Evolutionary conservation across 2,329 filamentous ascomycete species (phyloP).

Genomic region (Domatiomyces globalis): DNA sequence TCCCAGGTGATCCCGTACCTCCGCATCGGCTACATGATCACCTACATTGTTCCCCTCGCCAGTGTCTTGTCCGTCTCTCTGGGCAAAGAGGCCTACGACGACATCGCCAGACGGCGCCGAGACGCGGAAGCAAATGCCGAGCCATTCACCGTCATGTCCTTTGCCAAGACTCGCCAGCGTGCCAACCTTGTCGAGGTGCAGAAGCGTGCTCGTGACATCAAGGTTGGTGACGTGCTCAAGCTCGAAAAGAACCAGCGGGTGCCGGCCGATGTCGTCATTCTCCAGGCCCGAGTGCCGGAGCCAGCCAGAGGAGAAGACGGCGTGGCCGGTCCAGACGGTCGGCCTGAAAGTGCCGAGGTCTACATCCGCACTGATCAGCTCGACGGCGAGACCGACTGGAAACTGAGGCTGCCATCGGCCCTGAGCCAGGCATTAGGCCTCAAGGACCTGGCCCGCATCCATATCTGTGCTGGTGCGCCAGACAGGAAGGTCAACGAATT

Average conservation of each 20-base stretch:
- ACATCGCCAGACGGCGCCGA: slow-evolving; percentile 69
- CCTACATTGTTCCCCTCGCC: slow-evolving; percentile 80
- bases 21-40: slow-evolving; percentile 85
- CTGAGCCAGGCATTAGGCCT: slow-evolving; percentile 66
- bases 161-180: slow-evolving; percentile 26
- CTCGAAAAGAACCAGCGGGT: slow-evolving; percentile 83
- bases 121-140: slow-evolving; percentile 94
- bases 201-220: slow-evolving; percentile 75
- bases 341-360: slow-evolving; percentile 44
- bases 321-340: slow-evolving; percentile 20
- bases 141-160: slow-evolving; percentile 62
- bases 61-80: slow-evolving; percentile 88
- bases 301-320: slow-evolving; percentile 15
- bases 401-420: slow-evolving; percentile 73
- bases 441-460: slow-evolving; percentile 52
- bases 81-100: slow-evolving; percentile 90
- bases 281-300: slow-evolving; percentile 58
- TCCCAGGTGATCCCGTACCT: slow-evolving; percentile 84
- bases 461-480: slow-evolving; percentile 72
- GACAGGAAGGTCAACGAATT: slow-evolving; percentile 94
- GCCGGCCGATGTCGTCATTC: slow-evolving; percentile 82
- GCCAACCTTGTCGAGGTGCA: slow-evolving; percentile 42
- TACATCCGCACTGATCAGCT: slow-evolving; percentile 96
- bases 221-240: slow-evolving; percentile 90
- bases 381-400: slow-evolving; percentile 98